These are phyloP conservation scores for Hirschioporus abietinus DNA, from an alignment of 768 basidiomycete genomes.

Conservation along the genomic window DNA sequence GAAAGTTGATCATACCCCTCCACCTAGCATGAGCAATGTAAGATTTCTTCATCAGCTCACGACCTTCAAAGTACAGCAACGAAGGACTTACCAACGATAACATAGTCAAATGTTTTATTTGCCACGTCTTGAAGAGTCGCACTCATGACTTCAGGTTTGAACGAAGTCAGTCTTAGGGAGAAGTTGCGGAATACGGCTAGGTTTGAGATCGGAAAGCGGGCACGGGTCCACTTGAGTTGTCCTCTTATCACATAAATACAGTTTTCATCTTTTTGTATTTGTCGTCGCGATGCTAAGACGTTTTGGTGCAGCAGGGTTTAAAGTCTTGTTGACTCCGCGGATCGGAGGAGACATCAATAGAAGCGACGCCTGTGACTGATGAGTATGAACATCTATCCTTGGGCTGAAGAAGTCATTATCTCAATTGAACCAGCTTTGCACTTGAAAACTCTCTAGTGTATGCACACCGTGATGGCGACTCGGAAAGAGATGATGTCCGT, in stretches of 20 bases:
- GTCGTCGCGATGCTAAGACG: not conserved
- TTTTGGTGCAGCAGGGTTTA: no score
- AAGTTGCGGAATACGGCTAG: not conserved
- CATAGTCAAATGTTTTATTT: conserved; percentile 16
- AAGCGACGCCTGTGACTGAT: not conserved
- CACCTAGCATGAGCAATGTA: not conserved
- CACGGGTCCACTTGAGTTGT: not conserved
- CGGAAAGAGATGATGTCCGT: not conserved
- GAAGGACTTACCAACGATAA: conserved; percentile 12
- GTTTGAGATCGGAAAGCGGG: not conserved
- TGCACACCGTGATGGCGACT: not conserved
- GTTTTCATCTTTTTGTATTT: not conserved
- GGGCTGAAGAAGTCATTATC: not conserved
- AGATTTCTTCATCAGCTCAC: not conserved
- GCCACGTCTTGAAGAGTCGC: conserved; percentile 13
- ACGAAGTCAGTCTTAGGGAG: not conserved
- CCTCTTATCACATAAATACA: not conserved
- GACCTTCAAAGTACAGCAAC: not conserved
- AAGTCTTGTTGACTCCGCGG: not conserved
- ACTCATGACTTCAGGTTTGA: conserved; percentile 7
- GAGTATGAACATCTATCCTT: not conserved
- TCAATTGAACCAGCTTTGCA: not conserved
- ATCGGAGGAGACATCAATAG: not conserved
- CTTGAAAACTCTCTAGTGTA: not conserved
- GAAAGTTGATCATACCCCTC: not conserved